These are phyloP conservation scores for Agroathelia rolfsii DNA, from an alignment of 1,284 basidiomycete species.

Conservation along the genomic window DNA sequence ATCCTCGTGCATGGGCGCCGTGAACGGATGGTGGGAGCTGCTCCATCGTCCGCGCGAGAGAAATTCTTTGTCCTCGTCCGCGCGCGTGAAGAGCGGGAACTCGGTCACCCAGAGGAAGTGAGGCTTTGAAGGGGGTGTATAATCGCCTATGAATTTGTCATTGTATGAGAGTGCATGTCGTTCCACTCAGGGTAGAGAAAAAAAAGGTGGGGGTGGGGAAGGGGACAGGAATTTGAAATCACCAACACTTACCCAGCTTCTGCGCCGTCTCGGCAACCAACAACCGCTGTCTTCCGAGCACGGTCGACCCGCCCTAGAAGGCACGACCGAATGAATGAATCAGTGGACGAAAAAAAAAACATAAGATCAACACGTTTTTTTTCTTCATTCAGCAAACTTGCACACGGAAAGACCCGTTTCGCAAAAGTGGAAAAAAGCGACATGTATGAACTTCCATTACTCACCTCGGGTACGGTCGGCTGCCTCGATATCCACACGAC, in stretches of 20 bases:
- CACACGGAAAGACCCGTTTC: too few relatives aligned
- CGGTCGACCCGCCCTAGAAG: conserved; percentile 73
- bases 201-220: too few relatives aligned
- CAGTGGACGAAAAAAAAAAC: neutral
- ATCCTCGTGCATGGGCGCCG: conserved; percentile 89
- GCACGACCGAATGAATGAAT: conserved; percentile 13
- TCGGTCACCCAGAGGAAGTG: conserved; percentile 93
- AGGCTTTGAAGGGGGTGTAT: conserved; percentile 46
- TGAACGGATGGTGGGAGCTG: conserved; percentile 91
- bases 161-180: conserved; percentile 3
- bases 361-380: too few relatives aligned
- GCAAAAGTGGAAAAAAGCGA: too few relatives aligned
- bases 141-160: conserved; percentile 33
- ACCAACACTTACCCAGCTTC: conserved; percentile 40
- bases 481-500: conserved; percentile 41
- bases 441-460: conserved; percentile 12
- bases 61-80: conserved; percentile 82
- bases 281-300: conserved; percentile 67
- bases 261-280: conserved; percentile 57
- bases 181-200: conserved; percentile 6
- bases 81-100: conserved; percentile 87
- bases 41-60: conserved; percentile 82
- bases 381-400: too few relatives aligned
- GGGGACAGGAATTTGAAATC: too few relatives aligned
- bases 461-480: conserved; percentile 33